A percentile compares a stretch with the other conserved stretches of the same genome.
Conservation (phyloP, 2,329 filamentous ascomycete species). For the Helotiales sp. region DNA sequence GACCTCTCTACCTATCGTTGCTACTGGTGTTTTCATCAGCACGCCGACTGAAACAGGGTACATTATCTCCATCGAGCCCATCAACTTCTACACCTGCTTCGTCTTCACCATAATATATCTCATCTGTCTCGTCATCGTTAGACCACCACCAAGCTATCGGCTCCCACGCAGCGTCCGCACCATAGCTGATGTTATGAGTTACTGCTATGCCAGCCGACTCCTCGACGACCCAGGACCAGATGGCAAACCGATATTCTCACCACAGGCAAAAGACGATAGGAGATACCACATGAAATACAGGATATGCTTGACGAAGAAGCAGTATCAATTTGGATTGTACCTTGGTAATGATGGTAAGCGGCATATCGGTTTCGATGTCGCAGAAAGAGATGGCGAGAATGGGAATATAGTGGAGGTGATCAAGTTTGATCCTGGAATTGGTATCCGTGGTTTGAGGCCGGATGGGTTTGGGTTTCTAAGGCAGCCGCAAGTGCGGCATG, state of each 20-base stretch:
- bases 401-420: background rate
- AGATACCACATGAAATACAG: background rate
- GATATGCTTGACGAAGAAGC: background rate
- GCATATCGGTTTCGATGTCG: background rate
- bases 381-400: background rate
- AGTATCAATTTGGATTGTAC: background rate
- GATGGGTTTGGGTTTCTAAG: background rate
- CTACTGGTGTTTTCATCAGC: background rate
- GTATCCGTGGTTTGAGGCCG: background rate
- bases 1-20: background rate
- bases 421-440: background rate
- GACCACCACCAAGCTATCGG: background rate
- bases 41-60: background rate
- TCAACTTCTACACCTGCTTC: background rate
- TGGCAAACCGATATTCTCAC: background rate
- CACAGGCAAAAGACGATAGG: background rate
- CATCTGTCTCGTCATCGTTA: background rate
- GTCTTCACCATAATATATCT: background rate
- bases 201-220: background rate
- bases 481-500: background rate
- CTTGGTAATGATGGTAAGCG: background rate
- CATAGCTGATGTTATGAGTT: background rate
- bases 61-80: background rate
- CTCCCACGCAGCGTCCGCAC: background rate
- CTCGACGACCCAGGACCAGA: background rate